Base-by-base conservation (phyloP, 2,329 filamentous ascomycete species). In the Fusarium aywerte region DNA sequence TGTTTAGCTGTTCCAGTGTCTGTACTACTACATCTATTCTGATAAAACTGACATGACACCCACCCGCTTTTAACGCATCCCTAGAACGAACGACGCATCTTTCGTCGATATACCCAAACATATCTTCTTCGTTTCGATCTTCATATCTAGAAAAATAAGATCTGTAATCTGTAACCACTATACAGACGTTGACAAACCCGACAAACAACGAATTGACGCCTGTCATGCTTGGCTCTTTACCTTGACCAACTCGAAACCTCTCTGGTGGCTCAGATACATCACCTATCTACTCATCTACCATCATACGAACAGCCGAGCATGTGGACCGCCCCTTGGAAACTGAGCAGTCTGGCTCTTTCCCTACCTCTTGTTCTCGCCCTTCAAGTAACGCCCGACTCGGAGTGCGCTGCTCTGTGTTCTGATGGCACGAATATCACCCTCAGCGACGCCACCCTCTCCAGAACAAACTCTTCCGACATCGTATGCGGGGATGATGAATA, bases 321-420 rank as follows among this genome's bases (percentile, higher is more conserved):
- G 55, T 23, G 33, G 48, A 39, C 12, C 10, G 8, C 48, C 58
- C 25, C 13, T 15, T 49, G 39, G 42, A n/a, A 12, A 12, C 16
- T 58, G 25, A 29, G 55, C 40, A 27, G 5, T 16, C 4, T 29
- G 25, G 49, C 48, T 58, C 32, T 59, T 23, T 16, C 31, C n/a
- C 13, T 39, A 4, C 25, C 51, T 42, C n/a, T 8, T 4, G 7
- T 15, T 9, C 36, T 13, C 7, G 38, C 60, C 9, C 56, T 63
- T 16, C 44, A 83, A 51, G 81, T 86, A 3, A 81, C 83, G 2
- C 82, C 85, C 1, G 82, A 81, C 11, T 87, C 85, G 0, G 70
- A 77, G 11, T 88, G 85, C 68, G 79, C 84, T 1, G 73, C 80
- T 0, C 58, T 81, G 3, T 88, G 85, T 55, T 69, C 84, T 6